These are phyloP conservation scores for California macrophylla DNA, from an alignment of 441 rosid genomes.

Conservation along the genomic window DNA sequence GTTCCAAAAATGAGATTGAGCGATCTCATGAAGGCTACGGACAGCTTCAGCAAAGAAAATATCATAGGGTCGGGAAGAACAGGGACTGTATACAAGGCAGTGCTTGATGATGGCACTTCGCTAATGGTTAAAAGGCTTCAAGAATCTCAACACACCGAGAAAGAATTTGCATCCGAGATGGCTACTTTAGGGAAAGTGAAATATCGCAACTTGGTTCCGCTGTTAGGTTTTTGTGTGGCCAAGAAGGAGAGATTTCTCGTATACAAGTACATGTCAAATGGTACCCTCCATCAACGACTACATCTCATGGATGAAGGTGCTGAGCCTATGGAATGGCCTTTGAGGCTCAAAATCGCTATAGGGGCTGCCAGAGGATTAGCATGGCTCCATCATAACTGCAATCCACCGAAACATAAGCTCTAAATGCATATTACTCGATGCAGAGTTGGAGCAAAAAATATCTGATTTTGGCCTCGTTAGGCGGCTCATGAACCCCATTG, in stretches of 20 bases:
- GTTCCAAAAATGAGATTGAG: conserved; percentile 55
- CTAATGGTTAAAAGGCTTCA: conserved; percentile 76
- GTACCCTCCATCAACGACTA: conserved; percentile 49
- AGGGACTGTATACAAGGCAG: conserved; percentile 67
- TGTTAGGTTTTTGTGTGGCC: conserved; percentile 70
- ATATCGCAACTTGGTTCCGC: conserved; percentile 11
- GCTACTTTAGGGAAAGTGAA: background rate
- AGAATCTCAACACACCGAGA: conserved; percentile 68
- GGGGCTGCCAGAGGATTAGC: conserved; percentile 78
- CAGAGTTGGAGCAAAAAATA: conserved; percentile 70
- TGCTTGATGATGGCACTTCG: conserved; percentile 51
- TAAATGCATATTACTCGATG: conserved; percentile 60
- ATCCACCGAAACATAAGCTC: conserved; percentile 82
- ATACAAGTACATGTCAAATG: conserved; percentile 65
- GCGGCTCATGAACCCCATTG: conserved; percentile 81
- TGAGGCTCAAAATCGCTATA: conserved; percentile 65
- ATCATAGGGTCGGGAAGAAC: conserved; percentile 74
- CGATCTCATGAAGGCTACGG: conserved; percentile 79
- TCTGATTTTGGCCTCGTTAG: conserved; percentile 94
- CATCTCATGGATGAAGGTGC: conserved; percentile 33
- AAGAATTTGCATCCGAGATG: conserved; percentile 32
- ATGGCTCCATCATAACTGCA: conserved; percentile 90
- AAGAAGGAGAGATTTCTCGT: conserved; percentile 65
- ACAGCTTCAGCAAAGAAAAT: conserved; percentile 56
- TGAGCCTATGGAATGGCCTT: conserved; percentile 60